These are phyloP conservation scores for Diaporthe citrichinensis DNA, from an alignment of 2,329 filamentous ascomycete genomes.

Conservation along the genomic window DNA sequence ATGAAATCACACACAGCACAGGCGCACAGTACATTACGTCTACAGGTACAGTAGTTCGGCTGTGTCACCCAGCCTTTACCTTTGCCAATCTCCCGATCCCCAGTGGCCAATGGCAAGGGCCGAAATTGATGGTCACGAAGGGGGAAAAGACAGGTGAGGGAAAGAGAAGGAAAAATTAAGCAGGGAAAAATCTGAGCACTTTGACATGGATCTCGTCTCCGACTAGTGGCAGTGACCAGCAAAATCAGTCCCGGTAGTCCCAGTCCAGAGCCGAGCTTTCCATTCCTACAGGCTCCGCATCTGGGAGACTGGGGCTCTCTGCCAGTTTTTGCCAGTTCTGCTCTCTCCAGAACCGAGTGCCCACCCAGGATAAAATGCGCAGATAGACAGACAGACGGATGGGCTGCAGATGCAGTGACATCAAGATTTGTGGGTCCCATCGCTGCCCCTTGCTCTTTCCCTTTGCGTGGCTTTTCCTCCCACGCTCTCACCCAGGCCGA, in stretches of 20 bases:
- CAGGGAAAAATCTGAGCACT: slow-evolving; percentile 20
- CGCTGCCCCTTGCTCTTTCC: slow-evolving; percentile 1
- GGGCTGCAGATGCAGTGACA: slow-evolving; percentile 30
- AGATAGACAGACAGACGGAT: background rate
- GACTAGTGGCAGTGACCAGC: slow-evolving; percentile 17
- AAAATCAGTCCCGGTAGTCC: background rate
- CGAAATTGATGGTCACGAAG: background rate
- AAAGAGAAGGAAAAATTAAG: background rate
- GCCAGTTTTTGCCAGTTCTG: slow-evolving; percentile 7
- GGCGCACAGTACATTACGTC: background rate
- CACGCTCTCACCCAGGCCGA: too few relatives aligned
- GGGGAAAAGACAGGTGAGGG: background rate
- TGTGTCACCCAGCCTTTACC: slow-evolving; percentile 17
- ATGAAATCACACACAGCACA: slow-evolving; percentile 1
- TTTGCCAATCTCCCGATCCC: slow-evolving; percentile 15
- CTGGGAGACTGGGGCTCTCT: too few relatives aligned
- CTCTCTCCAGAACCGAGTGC: background rate
- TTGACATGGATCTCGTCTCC: slow-evolving; percentile 19
- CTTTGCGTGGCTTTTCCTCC: background rate
- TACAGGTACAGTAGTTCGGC: slow-evolving; percentile 20
- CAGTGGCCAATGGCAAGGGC: background rate
- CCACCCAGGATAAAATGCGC: slow-evolving; percentile 3
- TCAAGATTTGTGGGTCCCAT: slow-evolving; percentile 27
- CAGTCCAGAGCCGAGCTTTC: background rate
- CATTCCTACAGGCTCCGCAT: too few relatives aligned